Percentiles rank a stretch among this genome's conserved stretches.
These are phyloP conservation scores for Tolypocladium pustulatum DNA, from an alignment of 2,329 filamentous ascomycete genomes.

Conservation along the genomic window DNA sequence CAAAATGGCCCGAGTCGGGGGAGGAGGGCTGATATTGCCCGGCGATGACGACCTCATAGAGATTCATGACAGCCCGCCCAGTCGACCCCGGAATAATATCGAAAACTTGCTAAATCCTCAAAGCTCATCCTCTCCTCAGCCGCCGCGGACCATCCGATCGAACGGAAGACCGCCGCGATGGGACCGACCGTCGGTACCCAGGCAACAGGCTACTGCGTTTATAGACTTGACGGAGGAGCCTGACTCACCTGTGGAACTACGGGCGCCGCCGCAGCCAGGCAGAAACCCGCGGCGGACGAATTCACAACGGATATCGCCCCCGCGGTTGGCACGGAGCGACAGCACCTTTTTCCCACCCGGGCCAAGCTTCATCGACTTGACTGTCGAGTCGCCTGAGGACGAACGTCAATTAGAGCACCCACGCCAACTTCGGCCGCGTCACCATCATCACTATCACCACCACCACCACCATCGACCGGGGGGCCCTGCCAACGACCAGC, in stretches of 20 bases:
- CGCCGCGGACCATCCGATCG: neutral
- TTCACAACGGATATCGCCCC: conserved; percentile 28
- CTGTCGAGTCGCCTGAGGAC: conserved; percentile 30
- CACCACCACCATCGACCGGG: conserved; percentile 3
- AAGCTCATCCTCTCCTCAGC: neutral
- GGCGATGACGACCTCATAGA: conserved; percentile 24
- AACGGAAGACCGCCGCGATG: neutral
- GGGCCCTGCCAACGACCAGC: conserved; percentile 8
- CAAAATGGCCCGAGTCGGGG: conserved; percentile 8
- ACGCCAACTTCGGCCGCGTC: neutral
- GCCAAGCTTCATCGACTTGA: conserved; percentile 40
- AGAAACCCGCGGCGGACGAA: conserved; percentile 31
- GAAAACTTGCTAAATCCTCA: conserved; percentile 5
- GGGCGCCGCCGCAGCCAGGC: conserved; percentile 15
- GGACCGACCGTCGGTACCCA: neutral
- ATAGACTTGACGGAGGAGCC: conserved; percentile 42
- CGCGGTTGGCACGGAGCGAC: conserved; percentile 32
- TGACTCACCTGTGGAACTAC: conserved; percentile 31
- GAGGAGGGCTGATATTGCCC: conserved; percentile 4
- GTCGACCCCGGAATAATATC: conserved; percentile 1
- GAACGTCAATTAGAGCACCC: conserved; percentile 11
- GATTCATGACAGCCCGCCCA: conserved; percentile 13
- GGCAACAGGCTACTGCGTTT: conserved; percentile 16
- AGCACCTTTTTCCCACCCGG: conserved; percentile 26
- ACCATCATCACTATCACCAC: conserved; percentile 8